Conservation (phyloP, 192 early-diverging fungal species). For the Coemansia guatemalensis region DNA sequence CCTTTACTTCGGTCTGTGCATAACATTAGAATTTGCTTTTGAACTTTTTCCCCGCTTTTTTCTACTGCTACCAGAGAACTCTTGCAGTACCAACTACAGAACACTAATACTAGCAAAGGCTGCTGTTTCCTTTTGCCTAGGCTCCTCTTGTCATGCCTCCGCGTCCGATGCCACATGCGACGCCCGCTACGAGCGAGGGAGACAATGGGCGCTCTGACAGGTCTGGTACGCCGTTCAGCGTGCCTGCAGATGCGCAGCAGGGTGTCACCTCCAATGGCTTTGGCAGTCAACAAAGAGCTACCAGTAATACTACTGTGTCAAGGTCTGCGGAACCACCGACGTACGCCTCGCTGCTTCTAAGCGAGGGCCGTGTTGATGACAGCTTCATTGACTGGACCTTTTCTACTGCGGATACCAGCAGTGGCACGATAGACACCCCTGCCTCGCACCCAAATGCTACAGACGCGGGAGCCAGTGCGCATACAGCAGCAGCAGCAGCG, state of each 20-base stretch:
- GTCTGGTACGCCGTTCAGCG: slow-evolving; percentile 6
- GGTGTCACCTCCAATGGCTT: background rate
- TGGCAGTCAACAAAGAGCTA: background rate
- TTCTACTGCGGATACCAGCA: background rate
- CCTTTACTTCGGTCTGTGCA: background rate
- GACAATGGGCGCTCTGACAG: background rate
- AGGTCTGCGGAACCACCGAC: background rate
- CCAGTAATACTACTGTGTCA: background rate
- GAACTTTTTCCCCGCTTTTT: background rate
- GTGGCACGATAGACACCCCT: background rate
- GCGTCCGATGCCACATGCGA: slow-evolving; percentile 17
- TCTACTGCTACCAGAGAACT: background rate
- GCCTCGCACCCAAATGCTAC: background rate
- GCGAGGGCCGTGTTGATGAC: background rate
- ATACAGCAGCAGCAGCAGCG: background rate
- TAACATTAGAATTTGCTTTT: background rate
- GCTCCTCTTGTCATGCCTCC: slow-evolving; percentile 12
- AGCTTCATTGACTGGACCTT: background rate
- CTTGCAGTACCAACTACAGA: background rate
- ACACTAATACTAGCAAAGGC: background rate
- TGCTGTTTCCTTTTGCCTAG: background rate
- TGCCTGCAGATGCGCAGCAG: background rate
- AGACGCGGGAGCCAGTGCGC: background rate
- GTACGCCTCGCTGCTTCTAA: background rate
- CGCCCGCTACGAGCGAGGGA: background rate